phyloP scores from a whole-genome alignment of 495 filamentous ascomycete genomes.

The Hypoxylon perforatum region DNA sequence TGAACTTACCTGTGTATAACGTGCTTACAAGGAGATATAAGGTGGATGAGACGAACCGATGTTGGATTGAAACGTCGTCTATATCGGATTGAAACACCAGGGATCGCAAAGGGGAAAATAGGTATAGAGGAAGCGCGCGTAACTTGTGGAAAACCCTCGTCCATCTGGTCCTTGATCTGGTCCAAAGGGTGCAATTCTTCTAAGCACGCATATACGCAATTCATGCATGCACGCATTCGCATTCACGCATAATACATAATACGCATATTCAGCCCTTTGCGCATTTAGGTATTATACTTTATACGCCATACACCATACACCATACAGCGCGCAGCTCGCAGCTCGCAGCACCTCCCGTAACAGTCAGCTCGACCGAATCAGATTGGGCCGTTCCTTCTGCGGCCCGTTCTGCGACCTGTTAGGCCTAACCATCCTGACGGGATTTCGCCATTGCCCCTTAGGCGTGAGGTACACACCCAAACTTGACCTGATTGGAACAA shows the following conservation, averaged over 20 bases:
- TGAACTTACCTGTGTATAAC: too few relatives aligned
- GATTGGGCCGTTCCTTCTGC: constrained; percentile 40
- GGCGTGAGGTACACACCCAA: constrained; percentile 42
- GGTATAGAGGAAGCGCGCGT: too few relatives aligned
- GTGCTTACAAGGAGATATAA: too few relatives aligned
- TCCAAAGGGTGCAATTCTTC: too few relatives aligned
- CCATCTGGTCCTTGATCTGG: too few relatives aligned
- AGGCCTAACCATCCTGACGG: constrained; percentile 42
- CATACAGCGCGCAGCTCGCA: background rate
- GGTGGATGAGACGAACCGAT: too few relatives aligned
- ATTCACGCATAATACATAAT: background rate
- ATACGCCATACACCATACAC: constrained; percentile 3
- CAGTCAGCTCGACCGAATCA: constrained; percentile 36
- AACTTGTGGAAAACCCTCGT: too few relatives aligned
- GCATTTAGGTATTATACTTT: too few relatives aligned
- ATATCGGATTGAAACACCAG: too few relatives aligned
- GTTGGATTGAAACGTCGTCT: too few relatives aligned
- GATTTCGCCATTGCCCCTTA: constrained; percentile 44
- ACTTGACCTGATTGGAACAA: constrained; percentile 41
- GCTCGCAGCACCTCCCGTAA: background rate
- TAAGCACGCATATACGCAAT: constrained; percentile 1
- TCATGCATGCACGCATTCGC: background rate
- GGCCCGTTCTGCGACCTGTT: constrained; percentile 44
- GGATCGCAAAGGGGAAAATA: too few relatives aligned
- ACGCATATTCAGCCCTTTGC: too few relatives aligned